These are phyloP conservation scores for Xylaria sp. DNA, from an alignment of 2,329 filamentous ascomycete genomes.

Conservation along the genomic window DNA sequence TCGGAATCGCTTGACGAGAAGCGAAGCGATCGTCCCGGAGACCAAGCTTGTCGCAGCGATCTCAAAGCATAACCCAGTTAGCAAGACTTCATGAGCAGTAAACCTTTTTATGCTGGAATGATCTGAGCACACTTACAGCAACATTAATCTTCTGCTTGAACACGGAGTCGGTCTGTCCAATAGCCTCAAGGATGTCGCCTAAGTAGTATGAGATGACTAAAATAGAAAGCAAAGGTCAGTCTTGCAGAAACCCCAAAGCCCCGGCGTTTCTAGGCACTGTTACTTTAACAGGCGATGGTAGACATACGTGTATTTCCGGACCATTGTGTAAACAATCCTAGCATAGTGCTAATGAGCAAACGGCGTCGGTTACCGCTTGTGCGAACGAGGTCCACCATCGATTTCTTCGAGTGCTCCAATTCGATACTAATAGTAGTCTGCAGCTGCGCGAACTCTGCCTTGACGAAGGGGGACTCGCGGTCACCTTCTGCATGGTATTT, in stretches of 20 bases:
- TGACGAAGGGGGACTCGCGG: constrained; percentile 53
- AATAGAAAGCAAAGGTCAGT: constrained; percentile 32
- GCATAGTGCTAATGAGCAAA: constrained; percentile 45
- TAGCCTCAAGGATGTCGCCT: constrained; percentile 50
- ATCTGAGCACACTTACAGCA: constrained; percentile 33
- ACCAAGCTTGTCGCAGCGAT: constrained; percentile 53
- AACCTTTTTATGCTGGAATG: background rate
- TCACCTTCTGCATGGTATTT: constrained; percentile 54
- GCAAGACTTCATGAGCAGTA: background rate
- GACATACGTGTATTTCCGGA: constrained; percentile 32
- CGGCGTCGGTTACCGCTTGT: constrained; percentile 49
- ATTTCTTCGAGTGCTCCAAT: constrained; percentile 53
- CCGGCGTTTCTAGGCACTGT: background rate
- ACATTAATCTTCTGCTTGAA: constrained; percentile 55
- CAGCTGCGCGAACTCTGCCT: constrained; percentile 63
- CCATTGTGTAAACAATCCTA: constrained; percentile 48
- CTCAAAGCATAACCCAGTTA: constrained; percentile 2
- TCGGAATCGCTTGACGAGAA: constrained; percentile 48
- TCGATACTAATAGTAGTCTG: constrained; percentile 60
- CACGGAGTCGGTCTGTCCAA: constrained; percentile 48
- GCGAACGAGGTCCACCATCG: constrained; percentile 50
- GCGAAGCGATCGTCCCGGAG: constrained; percentile 48
- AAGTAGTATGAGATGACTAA: constrained; percentile 50
- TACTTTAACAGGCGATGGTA: background rate
- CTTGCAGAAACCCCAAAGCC: background rate